Conservation (phyloP, 31 red algal species). For the Pterothamnion heteromorphum region DNA sequence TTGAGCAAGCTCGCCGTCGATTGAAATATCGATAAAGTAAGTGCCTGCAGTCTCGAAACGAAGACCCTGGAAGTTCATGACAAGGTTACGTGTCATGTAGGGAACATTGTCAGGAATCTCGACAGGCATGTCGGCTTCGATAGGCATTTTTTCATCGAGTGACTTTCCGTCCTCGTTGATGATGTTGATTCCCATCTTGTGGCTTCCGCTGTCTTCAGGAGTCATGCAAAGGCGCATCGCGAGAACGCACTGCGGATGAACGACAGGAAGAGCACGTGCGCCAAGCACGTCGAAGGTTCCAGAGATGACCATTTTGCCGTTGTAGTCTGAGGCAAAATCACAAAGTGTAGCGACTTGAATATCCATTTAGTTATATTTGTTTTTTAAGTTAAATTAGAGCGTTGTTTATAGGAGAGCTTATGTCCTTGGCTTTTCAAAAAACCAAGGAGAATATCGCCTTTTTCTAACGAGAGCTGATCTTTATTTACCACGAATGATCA, state of each 20-base stretch:
- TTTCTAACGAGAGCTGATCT: too few species aligned
- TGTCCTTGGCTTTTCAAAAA: too few species aligned
- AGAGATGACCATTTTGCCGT: constrained; percentile 25
- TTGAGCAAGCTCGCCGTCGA: background rate
- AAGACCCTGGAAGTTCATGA: constrained; percentile 8
- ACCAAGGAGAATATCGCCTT: too few species aligned
- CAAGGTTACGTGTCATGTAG: constrained; percentile 18
- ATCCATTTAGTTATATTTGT: background rate
- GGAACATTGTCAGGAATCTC: constrained; percentile 20
- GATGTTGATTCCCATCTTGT: background rate
- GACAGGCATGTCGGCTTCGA: constrained; percentile 23
- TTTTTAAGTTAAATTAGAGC: too few species aligned
- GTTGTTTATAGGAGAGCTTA: too few species aligned
- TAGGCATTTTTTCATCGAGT: constrained; percentile 21
- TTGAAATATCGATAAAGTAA: background rate
- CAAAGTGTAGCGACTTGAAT: constrained; percentile 19
- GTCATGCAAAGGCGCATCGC: constrained; percentile 31
- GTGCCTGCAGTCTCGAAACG: background rate
- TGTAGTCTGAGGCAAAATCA: constrained; percentile 24
- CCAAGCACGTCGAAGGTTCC: background rate
- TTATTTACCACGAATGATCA: too few species aligned
- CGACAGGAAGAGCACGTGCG: background rate
- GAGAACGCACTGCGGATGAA: background rate
- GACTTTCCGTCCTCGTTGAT: background rate
- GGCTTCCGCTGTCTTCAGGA: background rate